Percentiles rank a stretch among this genome's conserved stretches.
Conservation (phyloP, 441 rosid genomes). For the Hura crepitans region DNA sequence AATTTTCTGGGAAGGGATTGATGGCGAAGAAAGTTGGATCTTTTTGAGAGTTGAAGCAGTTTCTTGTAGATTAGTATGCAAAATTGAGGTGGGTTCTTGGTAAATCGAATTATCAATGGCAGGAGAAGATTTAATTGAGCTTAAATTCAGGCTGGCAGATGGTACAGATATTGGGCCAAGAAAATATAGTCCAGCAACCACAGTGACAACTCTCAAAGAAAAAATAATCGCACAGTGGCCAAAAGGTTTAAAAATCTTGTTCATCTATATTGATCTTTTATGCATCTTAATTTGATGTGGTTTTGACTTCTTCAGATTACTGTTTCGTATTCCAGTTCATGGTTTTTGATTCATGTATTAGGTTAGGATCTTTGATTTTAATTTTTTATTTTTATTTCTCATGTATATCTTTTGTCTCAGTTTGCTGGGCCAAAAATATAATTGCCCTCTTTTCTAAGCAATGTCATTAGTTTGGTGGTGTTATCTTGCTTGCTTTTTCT, state of each 20-base stretch:
- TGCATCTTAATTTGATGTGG: slow-evolving; percentile 1
- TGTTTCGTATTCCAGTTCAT: too few species aligned
- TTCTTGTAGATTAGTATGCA: slow-evolving; percentile 20
- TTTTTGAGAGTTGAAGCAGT: slow-evolving; percentile 12
- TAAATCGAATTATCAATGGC: slow-evolving; percentile 46
- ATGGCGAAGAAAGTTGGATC: slow-evolving; percentile 11
- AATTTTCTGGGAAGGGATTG: slow-evolving; percentile 14
- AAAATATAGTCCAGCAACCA: slow-evolving; percentile 56
- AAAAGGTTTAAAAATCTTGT: slow-evolving; percentile 39
- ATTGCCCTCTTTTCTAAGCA: background rate
- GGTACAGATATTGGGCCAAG: slow-evolving; percentile 74
- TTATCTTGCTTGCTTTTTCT: background rate
- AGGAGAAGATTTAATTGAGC: slow-evolving; percentile 57
- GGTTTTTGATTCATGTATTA: too few species aligned
- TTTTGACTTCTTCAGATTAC: background rate
- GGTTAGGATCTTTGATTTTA: slow-evolving; percentile 11
- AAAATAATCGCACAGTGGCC: slow-evolving; percentile 73
- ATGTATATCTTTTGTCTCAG: background rate
- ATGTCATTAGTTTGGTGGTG: background rate
- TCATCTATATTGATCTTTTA: background rate
- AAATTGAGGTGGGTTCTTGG: slow-evolving; percentile 26
- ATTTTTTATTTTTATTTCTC: background rate
- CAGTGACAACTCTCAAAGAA: slow-evolving; percentile 72
- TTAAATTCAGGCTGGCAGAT: slow-evolving; percentile 74
- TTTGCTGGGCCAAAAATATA: background rate